Evolutionary conservation across 2,329 filamentous ascomycete species (phyloP), one percentile per base, ranked within the genome.

Genomic region (Colletotrichum godetiae): DNA sequence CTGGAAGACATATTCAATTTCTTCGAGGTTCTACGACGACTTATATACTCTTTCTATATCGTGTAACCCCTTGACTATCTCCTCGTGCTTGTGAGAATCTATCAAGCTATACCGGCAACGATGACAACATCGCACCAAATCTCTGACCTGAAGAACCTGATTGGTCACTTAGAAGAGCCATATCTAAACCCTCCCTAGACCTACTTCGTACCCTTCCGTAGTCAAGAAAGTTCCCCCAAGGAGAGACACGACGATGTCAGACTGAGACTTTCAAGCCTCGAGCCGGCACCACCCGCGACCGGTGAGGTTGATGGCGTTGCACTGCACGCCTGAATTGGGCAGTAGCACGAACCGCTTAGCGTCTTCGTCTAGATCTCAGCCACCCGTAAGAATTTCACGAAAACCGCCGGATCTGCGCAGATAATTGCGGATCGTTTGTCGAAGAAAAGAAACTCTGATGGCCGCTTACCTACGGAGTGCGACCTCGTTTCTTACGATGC

Each of bases 91-190:
- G 31, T 29, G 55, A 11, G 4, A 53, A 13, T 12, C 46, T 49
- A 49, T 49, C 42, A 19, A 42, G 22, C 22, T 13, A 5, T 7
- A n/a, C 22, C 29, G 2, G 2, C 27, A 66, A 60, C 29, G 35
- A 74, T 62, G 63, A 57, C 61, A 71, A 64, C 53, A 75, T 66
- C 59, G 56, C 56, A 62, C n/a, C 57, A 53, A 24, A 27, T 33
- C 35, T n/a, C n/a, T 46, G 8, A 35, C 27, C 8, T 29, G 27
- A 27, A 33, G 4, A 35, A 53, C n/a, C 27, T 13, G 22, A 49
- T 31, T 53, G 29, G 60, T 19, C 6, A 49, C 42, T 19, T 12
- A 27, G n/a, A 5, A 19, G 19, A 52, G 42, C 60, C 12, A 63
- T 22, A 24, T 22, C 60, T 35, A 24, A 24, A 29, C 46, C 24